These are phyloP conservation scores for Pythium myriotylum DNA, from an alignment of 352 stramenopile species.

Conservation along the genomic window DNA sequence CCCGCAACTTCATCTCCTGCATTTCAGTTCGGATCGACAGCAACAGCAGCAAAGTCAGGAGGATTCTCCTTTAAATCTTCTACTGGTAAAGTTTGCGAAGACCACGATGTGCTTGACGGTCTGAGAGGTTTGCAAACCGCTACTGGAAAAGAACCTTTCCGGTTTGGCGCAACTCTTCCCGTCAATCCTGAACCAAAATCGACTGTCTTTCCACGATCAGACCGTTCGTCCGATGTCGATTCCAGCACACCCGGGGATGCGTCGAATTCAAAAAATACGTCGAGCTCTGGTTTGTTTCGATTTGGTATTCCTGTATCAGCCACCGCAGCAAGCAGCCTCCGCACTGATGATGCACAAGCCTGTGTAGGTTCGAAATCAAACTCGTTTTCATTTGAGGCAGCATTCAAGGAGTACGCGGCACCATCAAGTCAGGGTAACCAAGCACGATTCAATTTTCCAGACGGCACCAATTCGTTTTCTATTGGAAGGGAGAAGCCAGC, in stretches of 20 bases:
- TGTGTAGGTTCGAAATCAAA: not conserved
- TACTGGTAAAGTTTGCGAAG: not conserved
- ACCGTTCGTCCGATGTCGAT: too few species aligned
- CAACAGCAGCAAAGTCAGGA: not conserved
- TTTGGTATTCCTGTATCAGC: not conserved
- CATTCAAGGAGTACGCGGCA: conserved; percentile 21
- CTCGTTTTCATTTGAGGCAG: conserved; percentile 25
- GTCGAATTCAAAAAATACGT: not conserved
- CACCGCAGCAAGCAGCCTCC: not conserved
- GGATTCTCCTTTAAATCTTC: conserved; percentile 2
- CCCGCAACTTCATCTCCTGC: not conserved
- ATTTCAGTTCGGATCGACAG: conserved; percentile 9
- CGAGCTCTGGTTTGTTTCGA: not conserved
- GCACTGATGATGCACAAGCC: not conserved
- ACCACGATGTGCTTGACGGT: not conserved
- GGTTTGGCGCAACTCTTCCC: too few species aligned
- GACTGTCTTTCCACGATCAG: too few species aligned
- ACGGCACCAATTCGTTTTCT: conserved; percentile 1
- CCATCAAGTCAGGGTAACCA: not conserved
- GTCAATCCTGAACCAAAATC: too few species aligned
- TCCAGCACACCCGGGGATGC: not conserved
- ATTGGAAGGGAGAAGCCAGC: not conserved
- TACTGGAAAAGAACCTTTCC: too few species aligned
- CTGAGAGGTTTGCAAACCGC: not conserved
- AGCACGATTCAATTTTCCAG: not conserved